Base-by-base conservation (phyloP, 2,329 filamentous ascomycete genomes). In the Berkeleyomyces basicola region DNA sequence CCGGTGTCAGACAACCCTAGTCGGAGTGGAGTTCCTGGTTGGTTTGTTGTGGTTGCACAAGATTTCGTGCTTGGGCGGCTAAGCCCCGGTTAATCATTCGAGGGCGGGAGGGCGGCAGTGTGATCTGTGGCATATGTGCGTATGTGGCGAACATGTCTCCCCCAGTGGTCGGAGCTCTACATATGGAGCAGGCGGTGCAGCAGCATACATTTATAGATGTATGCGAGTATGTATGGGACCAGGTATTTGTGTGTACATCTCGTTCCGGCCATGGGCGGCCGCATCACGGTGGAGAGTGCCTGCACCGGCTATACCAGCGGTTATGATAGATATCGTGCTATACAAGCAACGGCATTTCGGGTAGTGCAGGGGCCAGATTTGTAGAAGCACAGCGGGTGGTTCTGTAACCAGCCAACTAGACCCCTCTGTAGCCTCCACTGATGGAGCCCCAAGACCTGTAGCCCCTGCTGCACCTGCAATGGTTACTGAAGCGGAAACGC, bases 111-210 rank as follows among this genome's bases (percentile, higher is more conserved):
- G 43, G 16, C 43, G 43, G 43, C 11, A 40, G 23, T 23, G 23
- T 23, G 23, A 23, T 23, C 23, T 23, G 23, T 23, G 23, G 23
- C 23, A 23, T 23, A 23, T 23, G 23, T 23, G 23, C 23, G 2
- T 4, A 51, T 59, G 43, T 63, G 61, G 61, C 44, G 61, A 59
- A 63, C 16, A 14, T 2, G 7, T 10, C 58, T 16, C 62, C 61
- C 61, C 62, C 62, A 53, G 62, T 47, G 61, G 62, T 61, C 62
- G 58, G 62, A 44, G 58, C 23, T 23, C 23, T 23, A 23, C 23
- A 23, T 23, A 23, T 2, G 23, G 23, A 23, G 23, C 23, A 23
- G 23, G 23, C 2, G 23, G 23, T 23, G 23, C 23, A 23, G 23
- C 23, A 23, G 23, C 23, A 23, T 23, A 2, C 23, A 23, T 23